These are phyloP conservation scores for Solanum corneliomulleri DNA, from an alignment of 257 asterid species.

Conservation along the genomic window DNA sequence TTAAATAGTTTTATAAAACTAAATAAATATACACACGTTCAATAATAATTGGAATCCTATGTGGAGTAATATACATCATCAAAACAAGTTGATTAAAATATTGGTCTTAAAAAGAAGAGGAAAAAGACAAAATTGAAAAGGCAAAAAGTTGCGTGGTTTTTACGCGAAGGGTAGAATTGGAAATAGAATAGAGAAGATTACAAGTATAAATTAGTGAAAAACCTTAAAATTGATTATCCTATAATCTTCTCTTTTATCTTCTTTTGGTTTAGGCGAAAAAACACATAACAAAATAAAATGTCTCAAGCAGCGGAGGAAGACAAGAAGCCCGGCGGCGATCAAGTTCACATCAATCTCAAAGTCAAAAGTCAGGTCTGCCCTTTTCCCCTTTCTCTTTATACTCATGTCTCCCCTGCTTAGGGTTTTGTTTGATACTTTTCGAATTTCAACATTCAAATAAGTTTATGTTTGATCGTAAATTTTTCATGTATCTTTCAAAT, in stretches of 20 bases:
- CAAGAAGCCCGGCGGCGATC: slow-evolving; percentile 31
- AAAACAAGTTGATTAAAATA: too few relatives aligned
- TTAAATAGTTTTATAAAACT: too few relatives aligned
- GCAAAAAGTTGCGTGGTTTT: neutral
- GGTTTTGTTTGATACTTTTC: too few relatives aligned
- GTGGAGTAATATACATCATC: too few relatives aligned
- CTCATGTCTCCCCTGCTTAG: neutral
- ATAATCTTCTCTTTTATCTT: neutral
- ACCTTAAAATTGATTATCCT: too few relatives aligned
- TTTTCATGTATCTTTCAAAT: too few relatives aligned
- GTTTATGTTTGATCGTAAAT: too few relatives aligned
- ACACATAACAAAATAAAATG: neutral
- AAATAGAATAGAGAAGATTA: neutral
- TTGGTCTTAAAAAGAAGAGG: neutral
- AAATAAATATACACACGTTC: too few relatives aligned
- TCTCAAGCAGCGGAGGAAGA: slow-evolving; percentile 26
- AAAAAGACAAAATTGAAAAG: neutral
- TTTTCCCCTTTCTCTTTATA: neutral
- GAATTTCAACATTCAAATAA: too few relatives aligned
- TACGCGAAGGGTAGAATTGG: neutral
- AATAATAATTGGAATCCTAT: too few relatives aligned
- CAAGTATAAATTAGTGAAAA: neutral
- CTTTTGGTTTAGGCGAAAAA: neutral
- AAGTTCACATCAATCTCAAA: slow-evolving; percentile 31
- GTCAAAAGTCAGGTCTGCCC: slow-evolving; percentile 27